Evolutionary conservation across 1,284 basidiomycete species (phyloP).

Genomic region (Ganoderma resinaceum): DNA sequence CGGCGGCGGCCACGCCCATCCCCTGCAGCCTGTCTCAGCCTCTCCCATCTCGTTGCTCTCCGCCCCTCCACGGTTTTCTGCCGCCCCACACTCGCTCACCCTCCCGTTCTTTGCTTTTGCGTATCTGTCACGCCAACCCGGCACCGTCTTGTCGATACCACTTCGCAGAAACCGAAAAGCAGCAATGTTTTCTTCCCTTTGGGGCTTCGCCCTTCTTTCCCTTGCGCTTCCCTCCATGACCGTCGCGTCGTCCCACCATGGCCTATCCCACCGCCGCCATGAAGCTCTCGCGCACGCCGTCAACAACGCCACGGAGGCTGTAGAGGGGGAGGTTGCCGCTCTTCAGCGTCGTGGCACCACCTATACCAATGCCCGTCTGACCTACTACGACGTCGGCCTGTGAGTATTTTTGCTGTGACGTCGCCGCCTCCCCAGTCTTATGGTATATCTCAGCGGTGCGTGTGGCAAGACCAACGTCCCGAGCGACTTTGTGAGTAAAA

Average conservation of each 20-base stretch:
- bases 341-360: constrained; percentile 30
- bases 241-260: constrained; percentile 34
- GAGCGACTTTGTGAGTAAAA: constrained; percentile 58
- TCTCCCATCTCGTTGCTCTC: constrained; percentile 20
- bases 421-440: background rate
- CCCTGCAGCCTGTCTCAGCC: constrained; percentile 12
- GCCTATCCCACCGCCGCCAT: constrained; percentile 39
- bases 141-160: constrained; percentile 6
- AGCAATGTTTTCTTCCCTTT: constrained; percentile 36
- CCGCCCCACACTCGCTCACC: constrained; percentile 30
- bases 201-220: constrained; percentile 38
- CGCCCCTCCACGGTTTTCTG: constrained; percentile 14
- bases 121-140: constrained; percentile 11
- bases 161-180: constrained; percentile 19
- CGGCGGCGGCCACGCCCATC: constrained; percentile 14
- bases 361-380: constrained; percentile 40
- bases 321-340: constrained; percentile 19
- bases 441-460: constrained; percentile 49
- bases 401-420: constrained; percentile 19
- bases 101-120: constrained; percentile 33
- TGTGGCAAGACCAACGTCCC: constrained; percentile 57
- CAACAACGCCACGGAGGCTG: constrained; percentile 22
- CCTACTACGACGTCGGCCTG: constrained; percentile 55
- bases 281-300: constrained; percentile 29
- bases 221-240: constrained; percentile 39